Evolutionary conservation across 768 basidiomycete genomes (phyloP).

Genomic region (Phanerodontia chrysosporium): DNA sequence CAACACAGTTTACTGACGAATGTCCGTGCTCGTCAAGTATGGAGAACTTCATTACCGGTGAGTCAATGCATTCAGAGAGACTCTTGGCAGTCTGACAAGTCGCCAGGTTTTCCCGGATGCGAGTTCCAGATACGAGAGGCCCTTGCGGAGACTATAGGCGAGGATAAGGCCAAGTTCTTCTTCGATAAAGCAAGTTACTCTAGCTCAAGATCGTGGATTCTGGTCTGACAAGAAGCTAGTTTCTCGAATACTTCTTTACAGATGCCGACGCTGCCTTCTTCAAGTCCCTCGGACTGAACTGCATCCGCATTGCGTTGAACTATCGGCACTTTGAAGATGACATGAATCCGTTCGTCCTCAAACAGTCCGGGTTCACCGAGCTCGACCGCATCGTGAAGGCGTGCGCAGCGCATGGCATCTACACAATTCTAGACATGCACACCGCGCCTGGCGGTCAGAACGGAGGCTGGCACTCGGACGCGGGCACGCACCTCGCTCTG

Average conservation of each 20-base stretch:
- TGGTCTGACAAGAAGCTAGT: slow-evolving; percentile 41
- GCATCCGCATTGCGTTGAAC: slow-evolving; percentile 72
- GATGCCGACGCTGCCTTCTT: slow-evolving; percentile 75
- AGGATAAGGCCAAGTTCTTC: slow-evolving; percentile 69
- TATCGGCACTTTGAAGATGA: slow-evolving; percentile 79
- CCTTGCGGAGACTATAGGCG: slow-evolving; percentile 60
- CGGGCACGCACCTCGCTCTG: slow-evolving; percentile 62
- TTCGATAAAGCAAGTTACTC: slow-evolving; percentile 67
- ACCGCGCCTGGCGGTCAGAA: slow-evolving; percentile 73
- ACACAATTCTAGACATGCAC: slow-evolving; percentile 81
- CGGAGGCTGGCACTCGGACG: slow-evolving; percentile 80
- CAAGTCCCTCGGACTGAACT: slow-evolving; percentile 75
- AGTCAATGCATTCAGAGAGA: background rate
- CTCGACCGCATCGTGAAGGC: slow-evolving; percentile 76
- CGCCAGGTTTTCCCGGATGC: slow-evolving; percentile 69
- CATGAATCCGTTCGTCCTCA: slow-evolving; percentile 74
- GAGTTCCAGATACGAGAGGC: slow-evolving; percentile 75
- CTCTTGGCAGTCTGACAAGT: too few relatives aligned
- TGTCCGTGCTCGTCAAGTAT: slow-evolving; percentile 52
- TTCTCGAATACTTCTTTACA: slow-evolving; percentile 80
- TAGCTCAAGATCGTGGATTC: background rate
- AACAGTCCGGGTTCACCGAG: slow-evolving; percentile 71
- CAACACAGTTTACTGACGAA: background rate
- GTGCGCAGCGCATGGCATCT: slow-evolving; percentile 73
- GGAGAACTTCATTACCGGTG: slow-evolving; percentile 75